These are phyloP conservation scores for Phytophthora podocarpi DNA, from an alignment of 352 stramenopile genomes.

Conservation along the genomic window DNA sequence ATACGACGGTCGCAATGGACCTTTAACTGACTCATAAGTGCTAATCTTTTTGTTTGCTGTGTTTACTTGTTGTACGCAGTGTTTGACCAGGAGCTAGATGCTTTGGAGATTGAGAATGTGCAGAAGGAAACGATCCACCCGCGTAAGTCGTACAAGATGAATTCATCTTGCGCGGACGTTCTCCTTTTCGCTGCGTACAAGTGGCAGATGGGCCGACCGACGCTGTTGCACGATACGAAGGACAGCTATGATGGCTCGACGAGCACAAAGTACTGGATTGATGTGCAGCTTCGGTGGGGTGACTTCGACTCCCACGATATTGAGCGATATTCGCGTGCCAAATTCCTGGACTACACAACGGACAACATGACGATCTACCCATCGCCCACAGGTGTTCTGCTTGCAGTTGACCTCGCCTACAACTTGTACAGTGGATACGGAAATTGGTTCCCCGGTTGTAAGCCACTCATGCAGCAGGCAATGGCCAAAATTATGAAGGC, in stretches of 20 bases:
- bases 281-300: conserved; percentile 99
- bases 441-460: conserved; percentile 99
- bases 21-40: background rate
- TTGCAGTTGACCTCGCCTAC: conserved; percentile 99
- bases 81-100: conserved; percentile 99
- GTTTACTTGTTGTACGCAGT: conserved; percentile 88
- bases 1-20: background rate
- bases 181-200: conserved; percentile 99
- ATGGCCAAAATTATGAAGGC: conserved; percentile 99
- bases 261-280: conserved; percentile 99
- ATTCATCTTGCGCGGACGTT: conserved; percentile 99
- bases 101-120: conserved; percentile 99
- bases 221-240: conserved; percentile 93
- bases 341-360: conserved; percentile 99
- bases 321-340: conserved; percentile 98
- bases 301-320: conserved; percentile 99
- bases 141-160: conserved; percentile 99
- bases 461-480: conserved; percentile 99
- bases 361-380: conserved; percentile 99
- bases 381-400: conserved; percentile 97
- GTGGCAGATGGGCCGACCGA: conserved; percentile 93
- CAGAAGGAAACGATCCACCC: conserved; percentile 99
- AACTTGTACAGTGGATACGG: conserved; percentile 99
- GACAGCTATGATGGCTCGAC: conserved; percentile 97
- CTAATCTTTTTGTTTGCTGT: background rate